Conservation (phyloP, 1,284 basidiomycete genomes). For the Cystodermella granulosa region DNA sequence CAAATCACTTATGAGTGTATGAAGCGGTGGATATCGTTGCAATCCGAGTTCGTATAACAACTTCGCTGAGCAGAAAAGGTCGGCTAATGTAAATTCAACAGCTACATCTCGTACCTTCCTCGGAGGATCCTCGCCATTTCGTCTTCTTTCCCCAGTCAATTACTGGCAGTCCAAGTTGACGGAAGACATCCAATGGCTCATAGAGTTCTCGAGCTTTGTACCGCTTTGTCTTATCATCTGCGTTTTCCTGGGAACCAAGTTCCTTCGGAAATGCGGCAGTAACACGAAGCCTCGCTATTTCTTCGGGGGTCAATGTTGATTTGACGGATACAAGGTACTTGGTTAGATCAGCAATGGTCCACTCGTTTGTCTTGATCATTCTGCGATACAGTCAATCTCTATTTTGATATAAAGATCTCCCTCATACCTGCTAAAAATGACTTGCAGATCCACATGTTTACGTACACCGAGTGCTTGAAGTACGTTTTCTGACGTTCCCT, state of each 20-base stretch:
- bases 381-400: constrained; percentile 38
- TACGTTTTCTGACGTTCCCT: constrained; percentile 74
- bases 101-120: constrained; percentile 61
- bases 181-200: constrained; percentile 75
- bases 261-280: constrained; percentile 82
- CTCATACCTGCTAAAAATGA: constrained; percentile 74
- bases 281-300: constrained; percentile 68
- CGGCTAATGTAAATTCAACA: background rate
- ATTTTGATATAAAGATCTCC: background rate
- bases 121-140: constrained; percentile 76
- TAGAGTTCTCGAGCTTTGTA: constrained; percentile 72
- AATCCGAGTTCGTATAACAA: constrained; percentile 81
- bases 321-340: constrained; percentile 87
- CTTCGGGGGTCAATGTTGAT: constrained; percentile 60
- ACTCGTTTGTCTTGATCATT: constrained; percentile 81
- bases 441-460: constrained; percentile 86
- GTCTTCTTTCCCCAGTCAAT: constrained; percentile 79
- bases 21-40: constrained; percentile 65
- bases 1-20: constrained; percentile 60
- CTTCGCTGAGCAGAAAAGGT: constrained; percentile 53
- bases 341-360: constrained; percentile 74
- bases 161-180: constrained; percentile 72
- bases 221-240: constrained; percentile 40
- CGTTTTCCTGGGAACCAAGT: constrained; percentile 25
- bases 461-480: constrained; percentile 79